These are phyloP conservation scores for Phialemonium atrogriseum DNA, from an alignment of 2,329 filamentous ascomycete species.

Conservation along the genomic window DNA sequence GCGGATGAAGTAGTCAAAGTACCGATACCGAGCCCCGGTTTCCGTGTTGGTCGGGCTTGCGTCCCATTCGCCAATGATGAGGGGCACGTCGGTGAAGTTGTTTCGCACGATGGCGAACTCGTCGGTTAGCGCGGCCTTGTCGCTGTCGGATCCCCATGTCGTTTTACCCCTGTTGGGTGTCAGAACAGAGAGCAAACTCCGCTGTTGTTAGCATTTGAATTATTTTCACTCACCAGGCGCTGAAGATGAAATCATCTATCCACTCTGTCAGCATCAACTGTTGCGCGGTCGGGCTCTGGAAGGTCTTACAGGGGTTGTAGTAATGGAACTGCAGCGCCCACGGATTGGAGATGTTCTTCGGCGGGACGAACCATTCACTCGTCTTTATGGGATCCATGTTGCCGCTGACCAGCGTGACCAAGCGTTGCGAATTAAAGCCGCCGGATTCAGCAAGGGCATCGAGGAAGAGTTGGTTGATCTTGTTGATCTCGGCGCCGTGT, in stretches of 20 bases:
- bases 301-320: slow-evolving; percentile 38
- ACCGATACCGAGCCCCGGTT: slow-evolving; percentile 47
- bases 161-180: slow-evolving; percentile 53
- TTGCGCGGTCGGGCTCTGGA: too few species aligned
- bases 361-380: slow-evolving; percentile 42
- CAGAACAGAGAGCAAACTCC: too few species aligned
- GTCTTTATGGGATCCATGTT: slow-evolving; percentile 44
- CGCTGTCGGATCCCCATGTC: slow-evolving; percentile 46
- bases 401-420: slow-evolving; percentile 46
- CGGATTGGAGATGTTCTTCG: slow-evolving; percentile 41
- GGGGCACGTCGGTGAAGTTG: slow-evolving; percentile 46
- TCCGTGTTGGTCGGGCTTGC: slow-evolving; percentile 41
- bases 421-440: slow-evolving; percentile 44
- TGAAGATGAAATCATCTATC: slow-evolving; percentile 33
- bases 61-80: slow-evolving; percentile 51
- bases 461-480: slow-evolving; percentile 48
- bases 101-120: slow-evolving; percentile 42
- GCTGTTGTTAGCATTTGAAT: too few species aligned
- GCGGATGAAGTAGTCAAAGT: slow-evolving; percentile 44
- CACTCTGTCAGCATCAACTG: neutral
- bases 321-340: slow-evolving; percentile 56
- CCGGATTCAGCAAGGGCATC: slow-evolving; percentile 43
- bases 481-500: slow-evolving; percentile 42
- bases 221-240: slow-evolving; percentile 28
- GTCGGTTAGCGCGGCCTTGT: slow-evolving; percentile 37